These are phyloP conservation scores for Phytophthora ramorum DNA, from an alignment of 352 stramenopile genomes.

Conservation along the genomic window DNA sequence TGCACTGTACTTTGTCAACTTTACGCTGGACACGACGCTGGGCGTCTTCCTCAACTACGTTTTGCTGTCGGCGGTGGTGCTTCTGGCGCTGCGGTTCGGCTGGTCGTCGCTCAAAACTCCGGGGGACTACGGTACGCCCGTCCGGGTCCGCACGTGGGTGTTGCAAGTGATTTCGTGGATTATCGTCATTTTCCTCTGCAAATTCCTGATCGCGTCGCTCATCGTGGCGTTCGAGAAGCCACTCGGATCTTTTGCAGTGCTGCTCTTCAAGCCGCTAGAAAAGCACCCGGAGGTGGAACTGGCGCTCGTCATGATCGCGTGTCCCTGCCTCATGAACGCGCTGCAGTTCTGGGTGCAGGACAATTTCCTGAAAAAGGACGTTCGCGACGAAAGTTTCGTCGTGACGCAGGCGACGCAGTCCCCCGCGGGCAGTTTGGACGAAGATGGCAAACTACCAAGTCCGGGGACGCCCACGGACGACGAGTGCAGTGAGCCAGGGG, in stretches of 20 bases:
- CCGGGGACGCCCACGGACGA: conserved; percentile 44
- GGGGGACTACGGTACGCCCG: conserved; percentile 83
- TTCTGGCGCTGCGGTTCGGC: conserved; percentile 58
- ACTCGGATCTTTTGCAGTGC: conserved; percentile 59
- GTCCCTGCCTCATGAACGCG: conserved; percentile 89
- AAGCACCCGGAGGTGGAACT: conserved; percentile 78
- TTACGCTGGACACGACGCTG: conserved; percentile 87
- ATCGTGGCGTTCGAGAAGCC: conserved; percentile 78
- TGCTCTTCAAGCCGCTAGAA: conserved; percentile 76
- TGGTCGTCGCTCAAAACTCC: conserved; percentile 71
- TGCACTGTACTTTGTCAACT: conserved; percentile 92
- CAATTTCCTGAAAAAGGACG: conserved; percentile 91
- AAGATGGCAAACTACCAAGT: conserved; percentile 34
- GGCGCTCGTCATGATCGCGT: conserved; percentile 88
- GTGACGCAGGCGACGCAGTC: conserved; percentile 48
- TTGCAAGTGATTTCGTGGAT: conserved; percentile 84
- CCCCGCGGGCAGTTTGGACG: conserved; percentile 26
- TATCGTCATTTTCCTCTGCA: conserved; percentile 79
- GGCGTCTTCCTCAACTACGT: conserved; percentile 87
- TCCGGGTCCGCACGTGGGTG: conserved; percentile 71
- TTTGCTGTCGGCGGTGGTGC: conserved; percentile 67
- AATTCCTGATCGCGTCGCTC: conserved; percentile 78
- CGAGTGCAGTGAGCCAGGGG: conserved; percentile 29
- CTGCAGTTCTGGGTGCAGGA: conserved; percentile 92
- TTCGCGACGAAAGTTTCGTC: conserved; percentile 63